Percentiles rank a stretch among this genome's conserved stretches.
Evolutionary conservation across 176 grass and related monocot species (phyloP).

Genomic region (Triticum dicoccoides): DNA sequence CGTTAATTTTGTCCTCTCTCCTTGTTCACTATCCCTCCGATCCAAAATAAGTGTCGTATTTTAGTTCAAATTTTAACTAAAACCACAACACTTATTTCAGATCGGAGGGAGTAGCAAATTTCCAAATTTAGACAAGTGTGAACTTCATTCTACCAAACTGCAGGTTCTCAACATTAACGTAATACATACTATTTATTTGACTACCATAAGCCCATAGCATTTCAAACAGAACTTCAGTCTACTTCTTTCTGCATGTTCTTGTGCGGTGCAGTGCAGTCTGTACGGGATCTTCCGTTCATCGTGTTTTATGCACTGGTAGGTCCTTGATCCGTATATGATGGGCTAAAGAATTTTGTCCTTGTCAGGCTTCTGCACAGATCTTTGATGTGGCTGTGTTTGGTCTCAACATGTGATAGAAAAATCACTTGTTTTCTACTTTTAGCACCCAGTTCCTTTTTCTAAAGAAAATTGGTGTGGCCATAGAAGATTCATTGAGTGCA

Average conservation of each 20-base stretch:
- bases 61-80: too few relatives aligned
- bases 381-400: not conserved
- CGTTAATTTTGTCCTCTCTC: not conserved
- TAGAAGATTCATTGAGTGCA: slow-evolving; percentile 2
- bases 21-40: not conserved
- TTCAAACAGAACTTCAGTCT: not conserved
- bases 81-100: too few relatives aligned
- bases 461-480: not conserved
- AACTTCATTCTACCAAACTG: not conserved
- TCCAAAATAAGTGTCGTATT: too few relatives aligned
- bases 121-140: not conserved
- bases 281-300: not conserved
- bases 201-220: not conserved
- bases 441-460: not conserved
- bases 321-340: not conserved
- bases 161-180: not conserved
- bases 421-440: not conserved
- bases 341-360: not conserved
- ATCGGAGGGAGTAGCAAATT: not conserved
- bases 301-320: not conserved
- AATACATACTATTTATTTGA: not conserved
- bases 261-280: not conserved
- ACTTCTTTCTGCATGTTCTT: not conserved
- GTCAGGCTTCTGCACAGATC: not conserved
- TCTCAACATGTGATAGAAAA: not conserved